These are phyloP conservation scores for Lactuca saligna DNA, from an alignment of 129 eudicot species.

Conservation along the genomic window DNA sequence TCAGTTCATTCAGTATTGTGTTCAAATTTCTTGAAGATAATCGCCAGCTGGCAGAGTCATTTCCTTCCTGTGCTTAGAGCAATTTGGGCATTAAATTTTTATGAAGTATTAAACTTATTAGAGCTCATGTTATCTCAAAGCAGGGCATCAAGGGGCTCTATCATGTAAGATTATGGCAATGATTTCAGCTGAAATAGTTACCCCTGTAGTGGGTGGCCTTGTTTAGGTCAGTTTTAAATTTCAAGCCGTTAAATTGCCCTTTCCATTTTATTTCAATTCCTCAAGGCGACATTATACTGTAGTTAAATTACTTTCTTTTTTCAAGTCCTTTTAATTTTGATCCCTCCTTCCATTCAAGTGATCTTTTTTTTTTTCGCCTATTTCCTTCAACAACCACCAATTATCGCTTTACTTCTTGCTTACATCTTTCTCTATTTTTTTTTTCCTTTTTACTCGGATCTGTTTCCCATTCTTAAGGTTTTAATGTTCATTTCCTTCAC, in stretches of 20 bases:
- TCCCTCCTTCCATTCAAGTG: slow-evolving; percentile 34
- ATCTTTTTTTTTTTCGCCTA: slow-evolving; percentile 5
- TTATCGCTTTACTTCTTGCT: slow-evolving; percentile 6
- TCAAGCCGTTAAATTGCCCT: slow-evolving; percentile 43
- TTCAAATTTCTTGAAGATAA: slow-evolving; percentile 43
- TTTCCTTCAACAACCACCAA: slow-evolving; percentile 17
- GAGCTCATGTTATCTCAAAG: slow-evolving; percentile 80
- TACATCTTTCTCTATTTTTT: neutral
- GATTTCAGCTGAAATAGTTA: slow-evolving; percentile 72
- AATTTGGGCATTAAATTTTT: slow-evolving; percentile 37
- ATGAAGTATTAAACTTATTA: slow-evolving; percentile 51
- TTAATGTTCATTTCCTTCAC: slow-evolving; percentile 16
- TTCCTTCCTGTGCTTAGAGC: slow-evolving; percentile 48
- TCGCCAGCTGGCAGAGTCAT: slow-evolving; percentile 47
- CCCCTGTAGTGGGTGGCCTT: slow-evolving; percentile 71
- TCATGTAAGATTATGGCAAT: slow-evolving; percentile 51
- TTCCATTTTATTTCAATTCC: slow-evolving; percentile 45
- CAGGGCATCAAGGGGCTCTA: slow-evolving; percentile 93
- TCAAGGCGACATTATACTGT: slow-evolving; percentile 40
- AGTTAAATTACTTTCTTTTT: slow-evolving; percentile 10
- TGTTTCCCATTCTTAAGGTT: neutral
- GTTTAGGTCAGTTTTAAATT: slow-evolving; percentile 81
- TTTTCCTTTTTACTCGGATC: too few relatives aligned
- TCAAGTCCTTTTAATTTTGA: slow-evolving; percentile 30
- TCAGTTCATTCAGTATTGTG: slow-evolving; percentile 30